Evolutionary conservation across 164 flowering plant species (phyloP), one percentile per base, ranked within the genome.

Genomic region (Tinospora cordifolia): DNA sequence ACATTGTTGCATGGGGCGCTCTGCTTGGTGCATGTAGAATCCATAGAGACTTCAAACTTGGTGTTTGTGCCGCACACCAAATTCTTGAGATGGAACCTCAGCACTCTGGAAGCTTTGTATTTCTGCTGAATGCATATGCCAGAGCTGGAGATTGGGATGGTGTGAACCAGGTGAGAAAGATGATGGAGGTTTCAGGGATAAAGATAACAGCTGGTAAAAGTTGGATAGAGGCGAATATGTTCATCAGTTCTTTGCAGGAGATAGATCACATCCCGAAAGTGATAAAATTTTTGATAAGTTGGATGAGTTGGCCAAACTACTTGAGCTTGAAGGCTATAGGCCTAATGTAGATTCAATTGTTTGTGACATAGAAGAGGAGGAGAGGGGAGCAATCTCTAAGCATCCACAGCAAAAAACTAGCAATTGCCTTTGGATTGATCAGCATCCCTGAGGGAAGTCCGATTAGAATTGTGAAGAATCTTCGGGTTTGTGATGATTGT

Each of bases 201-300:
- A 67, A 74, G 71, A 74, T 36, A 63, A 57, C 47, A 17, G 69
- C 77, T 27, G 76, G 79, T 19, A 70, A 39, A 26, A 74, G 76
- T 71, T 77, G 74, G 76, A 77, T 74, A 51, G 79, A 77, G 24
- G 10, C 74, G 9, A 64, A 27, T 19, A 62, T 38, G 79, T 74
- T n/a, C 74, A 74, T 71, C 79, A 71, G 41, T 77, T 77, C 60
- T 66, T 62, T 38, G 74, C 72, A 62, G 79, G 79, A 21, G 79
- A 77, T 63, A 51, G 25, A 67, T 73, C 76, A 9, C 76, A 77
- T 77, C 74, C 69, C 10, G 62, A 71, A 63, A 71, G 25, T 49
- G 74, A 67, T 2, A 51, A 5, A 36, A 77, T 74, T 39, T 71
- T 63, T 67, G 67, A 51, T 15, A 77, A 66, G 67, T 67, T 67